phyloP scores from a whole-genome alignment of 75 land plant species.

The Selaginella tamariscina region DNA sequence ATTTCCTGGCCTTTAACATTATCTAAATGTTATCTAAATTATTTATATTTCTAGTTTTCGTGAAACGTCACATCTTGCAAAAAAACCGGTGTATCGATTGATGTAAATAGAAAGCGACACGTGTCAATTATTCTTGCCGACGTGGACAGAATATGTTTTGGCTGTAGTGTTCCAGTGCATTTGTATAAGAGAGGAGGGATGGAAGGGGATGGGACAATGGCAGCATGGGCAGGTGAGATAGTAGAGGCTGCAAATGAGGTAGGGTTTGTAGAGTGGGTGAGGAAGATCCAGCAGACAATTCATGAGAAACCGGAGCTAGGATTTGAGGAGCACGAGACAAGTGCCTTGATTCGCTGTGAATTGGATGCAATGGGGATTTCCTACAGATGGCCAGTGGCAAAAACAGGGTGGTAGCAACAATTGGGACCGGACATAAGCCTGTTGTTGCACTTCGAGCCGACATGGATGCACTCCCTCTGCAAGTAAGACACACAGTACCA shows the following conservation, averaged over 20 bases:
- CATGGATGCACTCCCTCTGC: constrained; percentile 1
- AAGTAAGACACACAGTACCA: not conserved
- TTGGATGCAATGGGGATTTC: not conserved
- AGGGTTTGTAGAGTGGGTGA: not conserved
- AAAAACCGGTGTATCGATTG: no score
- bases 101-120: no score
- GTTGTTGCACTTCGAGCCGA: constrained; percentile 7
- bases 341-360: constrained; percentile 1
- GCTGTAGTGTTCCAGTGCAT: no score
- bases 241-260: not conserved
- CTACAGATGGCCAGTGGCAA: constrained; percentile 5
- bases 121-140: no score
- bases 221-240: not conserved
- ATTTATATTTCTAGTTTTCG: no score
- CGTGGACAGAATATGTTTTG: no score
- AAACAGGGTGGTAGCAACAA: constrained; percentile 8
- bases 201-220: no score
- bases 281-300: not conserved
- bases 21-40: no score
- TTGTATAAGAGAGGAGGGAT: no score
- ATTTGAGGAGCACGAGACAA: not conserved
- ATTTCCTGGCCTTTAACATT: no score
- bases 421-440: not conserved
- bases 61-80: no score
- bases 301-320: constrained; percentile 2